Conservation (phyloP, 331 rosid genomes). For the Erythrophleum ivorense region DNA sequence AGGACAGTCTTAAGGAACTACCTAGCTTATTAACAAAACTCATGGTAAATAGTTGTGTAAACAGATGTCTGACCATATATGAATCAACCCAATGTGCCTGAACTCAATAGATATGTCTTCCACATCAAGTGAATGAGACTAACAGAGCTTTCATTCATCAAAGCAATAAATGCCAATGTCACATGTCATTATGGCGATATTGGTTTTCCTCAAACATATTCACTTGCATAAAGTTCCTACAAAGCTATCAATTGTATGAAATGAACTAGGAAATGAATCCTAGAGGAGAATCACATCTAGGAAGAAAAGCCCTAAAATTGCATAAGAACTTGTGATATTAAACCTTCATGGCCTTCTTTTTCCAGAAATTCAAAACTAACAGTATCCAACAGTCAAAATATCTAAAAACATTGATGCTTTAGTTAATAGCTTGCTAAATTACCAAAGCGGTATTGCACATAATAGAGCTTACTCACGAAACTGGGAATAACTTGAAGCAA, state of each 20-base stretch:
- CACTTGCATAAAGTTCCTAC: slow-evolving; percentile 26
- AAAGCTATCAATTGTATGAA: slow-evolving; percentile 27
- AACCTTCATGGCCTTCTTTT: slow-evolving; percentile 19
- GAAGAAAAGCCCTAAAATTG: slow-evolving; percentile 8
- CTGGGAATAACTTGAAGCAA: slow-evolving; percentile 22
- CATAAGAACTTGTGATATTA: slow-evolving; percentile 21
- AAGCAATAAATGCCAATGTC: slow-evolving; percentile 22
- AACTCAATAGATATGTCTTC: slow-evolving; percentile 28
- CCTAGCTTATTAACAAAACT: slow-evolving; percentile 9
- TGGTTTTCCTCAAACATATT: slow-evolving; percentile 20
- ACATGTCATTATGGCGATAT: slow-evolving; percentile 28
- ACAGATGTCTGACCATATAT: slow-evolving; percentile 29
- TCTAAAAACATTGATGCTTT: slow-evolving; percentile 24
- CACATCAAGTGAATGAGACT: slow-evolving; percentile 9
- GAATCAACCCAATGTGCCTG: slow-evolving; percentile 23
- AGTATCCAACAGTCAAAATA: slow-evolving; percentile 34
- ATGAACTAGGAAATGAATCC: slow-evolving; percentile 13
- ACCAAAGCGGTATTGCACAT: slow-evolving; percentile 22
- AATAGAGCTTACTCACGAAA: slow-evolving; percentile 19
- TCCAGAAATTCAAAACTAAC: slow-evolving; percentile 9
- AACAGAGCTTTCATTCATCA: neutral
- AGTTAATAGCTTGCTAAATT: slow-evolving; percentile 20
- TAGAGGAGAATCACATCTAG: slow-evolving; percentile 22
- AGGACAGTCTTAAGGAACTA: slow-evolving; percentile 14
- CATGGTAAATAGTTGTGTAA: slow-evolving; percentile 24